Percentiles rank a stretch among this genome's conserved stretches.
These are phyloP conservation scores for Aspergillus eucalypticola DNA, from an alignment of 2,329 filamentous ascomycete species.

Conservation along the genomic window DNA sequence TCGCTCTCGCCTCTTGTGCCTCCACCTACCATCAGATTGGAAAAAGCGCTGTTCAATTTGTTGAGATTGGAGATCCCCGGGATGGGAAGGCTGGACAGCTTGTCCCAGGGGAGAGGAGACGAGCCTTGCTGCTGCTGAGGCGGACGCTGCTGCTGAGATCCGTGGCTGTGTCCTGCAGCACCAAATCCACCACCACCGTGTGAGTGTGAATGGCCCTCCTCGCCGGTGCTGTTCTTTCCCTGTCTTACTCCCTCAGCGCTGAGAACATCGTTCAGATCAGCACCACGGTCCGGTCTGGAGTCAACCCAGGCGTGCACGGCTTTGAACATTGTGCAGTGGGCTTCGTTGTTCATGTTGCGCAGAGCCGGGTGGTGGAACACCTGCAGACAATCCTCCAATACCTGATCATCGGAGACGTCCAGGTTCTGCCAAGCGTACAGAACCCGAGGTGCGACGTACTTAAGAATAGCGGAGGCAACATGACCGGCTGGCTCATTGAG, in stretches of 20 bases:
- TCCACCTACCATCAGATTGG: conserved; percentile 31
- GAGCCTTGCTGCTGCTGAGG: conserved; percentile 26
- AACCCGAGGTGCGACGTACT: conserved; percentile 84
- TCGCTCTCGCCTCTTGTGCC: conserved; percentile 20
- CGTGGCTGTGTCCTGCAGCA: conserved; percentile 11
- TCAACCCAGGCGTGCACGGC: conserved; percentile 81
- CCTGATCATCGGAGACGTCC: conserved; percentile 76
- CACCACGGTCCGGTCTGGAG: conserved; percentile 64
- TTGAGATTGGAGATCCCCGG: conserved; percentile 41
- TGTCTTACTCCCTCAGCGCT: conserved; percentile 78
- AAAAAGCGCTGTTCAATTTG: conserved; percentile 36
- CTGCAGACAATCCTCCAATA: conserved; percentile 75
- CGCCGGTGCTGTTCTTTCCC: conserved; percentile 65
- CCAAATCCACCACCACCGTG: conserved; percentile 20
- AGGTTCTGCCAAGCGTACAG: conserved; percentile 93
- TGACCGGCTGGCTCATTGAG: conserved; percentile 75
- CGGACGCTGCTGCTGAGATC: conserved; percentile 25
- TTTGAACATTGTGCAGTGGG: conserved; percentile 85
- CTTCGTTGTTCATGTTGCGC: conserved; percentile 72
- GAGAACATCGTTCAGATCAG: conserved; percentile 72
- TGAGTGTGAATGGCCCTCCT: conserved; percentile 35
- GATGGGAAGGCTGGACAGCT: conserved; percentile 37
- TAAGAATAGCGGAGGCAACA: conserved; percentile 72
- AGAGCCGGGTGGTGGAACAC: conserved; percentile 90
- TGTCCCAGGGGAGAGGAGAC: conserved; percentile 32